These are phyloP conservation scores for Xylaria sp. DNA, from an alignment of 2,329 filamentous ascomycete genomes.

Conservation along the genomic window DNA sequence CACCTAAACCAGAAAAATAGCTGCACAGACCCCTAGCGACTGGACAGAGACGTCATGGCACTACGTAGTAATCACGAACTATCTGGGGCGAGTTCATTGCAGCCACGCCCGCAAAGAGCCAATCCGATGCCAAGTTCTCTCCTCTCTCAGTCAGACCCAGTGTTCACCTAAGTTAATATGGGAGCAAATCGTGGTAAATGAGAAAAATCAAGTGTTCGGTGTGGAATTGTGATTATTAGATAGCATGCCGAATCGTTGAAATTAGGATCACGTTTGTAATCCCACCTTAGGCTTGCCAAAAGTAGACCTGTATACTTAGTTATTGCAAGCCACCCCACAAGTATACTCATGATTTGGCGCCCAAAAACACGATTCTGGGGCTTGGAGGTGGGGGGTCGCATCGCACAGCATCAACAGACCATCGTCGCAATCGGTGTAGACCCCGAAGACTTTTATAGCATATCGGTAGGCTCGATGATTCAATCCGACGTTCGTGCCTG, in stretches of 20 bases:
- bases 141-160: neutral
- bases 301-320: no score
- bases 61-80: neutral
- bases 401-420: neutral
- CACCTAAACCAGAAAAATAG: neutral
- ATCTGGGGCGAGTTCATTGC: neutral
- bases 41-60: conserved; percentile 22
- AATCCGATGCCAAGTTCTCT: neutral
- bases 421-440: neutral
- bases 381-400: no score
- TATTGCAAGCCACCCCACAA: neutral
- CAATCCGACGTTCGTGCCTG: no score
- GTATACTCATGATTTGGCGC: neutral
- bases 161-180: neutral
- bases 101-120: neutral
- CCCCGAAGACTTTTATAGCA: no score
- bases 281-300: neutral
- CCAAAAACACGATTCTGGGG: neutral
- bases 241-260: neutral
- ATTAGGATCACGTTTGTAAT: neutral
- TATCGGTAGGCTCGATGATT: no score
- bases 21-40: neutral
- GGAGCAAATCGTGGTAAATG: neutral
- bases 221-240: neutral
- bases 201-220: no score